Conservation (phyloP, 192 early-diverging fungal species). For the Pilaira anomala region DNA sequence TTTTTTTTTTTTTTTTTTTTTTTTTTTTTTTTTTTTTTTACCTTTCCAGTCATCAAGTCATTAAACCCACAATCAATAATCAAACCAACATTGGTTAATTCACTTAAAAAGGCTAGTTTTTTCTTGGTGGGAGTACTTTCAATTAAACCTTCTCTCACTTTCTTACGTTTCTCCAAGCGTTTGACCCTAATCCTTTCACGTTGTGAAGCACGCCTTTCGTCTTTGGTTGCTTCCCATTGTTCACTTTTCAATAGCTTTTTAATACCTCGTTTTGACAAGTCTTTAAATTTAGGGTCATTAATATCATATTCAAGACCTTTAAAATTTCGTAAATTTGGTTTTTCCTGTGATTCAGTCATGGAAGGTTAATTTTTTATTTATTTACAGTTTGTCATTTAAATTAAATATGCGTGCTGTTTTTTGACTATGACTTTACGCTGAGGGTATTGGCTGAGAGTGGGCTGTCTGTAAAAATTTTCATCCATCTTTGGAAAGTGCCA, state of each 20-base stretch:
- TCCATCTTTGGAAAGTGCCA: too few relatives aligned
- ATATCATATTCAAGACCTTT: constrained; percentile 18
- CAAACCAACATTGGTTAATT: constrained; percentile 50
- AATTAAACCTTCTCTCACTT: constrained; percentile 38
- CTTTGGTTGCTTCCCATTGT: constrained; percentile 48
- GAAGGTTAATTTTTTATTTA: too few relatives aligned
- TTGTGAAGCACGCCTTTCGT: constrained; percentile 42
- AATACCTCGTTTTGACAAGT: constrained; percentile 64
- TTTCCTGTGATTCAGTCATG: background rate
- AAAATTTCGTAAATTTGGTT: background rate
- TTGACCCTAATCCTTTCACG: constrained; percentile 49
- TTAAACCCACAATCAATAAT: constrained; percentile 83
- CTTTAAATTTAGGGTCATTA: constrained; percentile 38
- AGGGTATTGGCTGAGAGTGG: too few relatives aligned
- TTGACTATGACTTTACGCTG: too few relatives aligned
- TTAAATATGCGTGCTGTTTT: too few relatives aligned
- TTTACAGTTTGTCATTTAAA: too few relatives aligned
- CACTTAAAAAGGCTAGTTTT: constrained; percentile 1
- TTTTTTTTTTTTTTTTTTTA: constrained; percentile 9
- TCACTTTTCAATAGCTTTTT: constrained; percentile 69
- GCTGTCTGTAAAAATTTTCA: too few relatives aligned
- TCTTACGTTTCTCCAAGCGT: constrained; percentile 43
- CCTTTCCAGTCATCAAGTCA: constrained; percentile 74
- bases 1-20: background rate
- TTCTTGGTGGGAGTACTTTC: constrained; percentile 19